phyloP scores from a whole-genome alignment of 495 filamentous ascomycete genomes.

The Penicillium pancosmium region DNA sequence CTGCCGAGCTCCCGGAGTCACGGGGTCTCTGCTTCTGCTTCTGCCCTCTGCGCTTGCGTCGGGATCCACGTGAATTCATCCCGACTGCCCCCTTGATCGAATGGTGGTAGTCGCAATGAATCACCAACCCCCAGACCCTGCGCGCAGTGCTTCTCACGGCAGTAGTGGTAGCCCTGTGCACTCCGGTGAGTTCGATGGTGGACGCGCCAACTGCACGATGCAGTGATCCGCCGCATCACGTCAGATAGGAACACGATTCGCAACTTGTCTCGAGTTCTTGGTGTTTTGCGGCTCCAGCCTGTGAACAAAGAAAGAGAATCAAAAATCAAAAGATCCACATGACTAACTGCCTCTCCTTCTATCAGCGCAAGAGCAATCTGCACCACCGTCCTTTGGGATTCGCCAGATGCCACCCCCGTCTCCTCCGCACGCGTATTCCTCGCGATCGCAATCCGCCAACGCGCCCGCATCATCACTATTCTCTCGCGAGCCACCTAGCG shows the following conservation, averaged over 20 bases:
- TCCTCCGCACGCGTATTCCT: constrained; percentile 56
- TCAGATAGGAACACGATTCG: constrained; percentile 1
- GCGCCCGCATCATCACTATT: constrained; percentile 48
- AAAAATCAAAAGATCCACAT: not conserved
- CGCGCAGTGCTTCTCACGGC: constrained; percentile 40
- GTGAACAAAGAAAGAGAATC: not conserved
- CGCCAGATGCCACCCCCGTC: constrained; percentile 65
- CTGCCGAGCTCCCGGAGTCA: constrained; percentile 44
- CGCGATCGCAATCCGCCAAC: constrained; percentile 45
- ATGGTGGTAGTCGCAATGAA: constrained; percentile 30
- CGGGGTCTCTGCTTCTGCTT: constrained; percentile 33
- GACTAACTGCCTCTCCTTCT: not conserved
- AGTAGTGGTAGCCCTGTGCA: constrained; percentile 40
- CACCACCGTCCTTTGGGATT: constrained; percentile 50
- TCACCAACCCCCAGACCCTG: constrained; percentile 30
- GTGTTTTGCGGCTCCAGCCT: not conserved
- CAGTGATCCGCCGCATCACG: constrained; percentile 8
- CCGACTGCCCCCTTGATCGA: constrained; percentile 18
- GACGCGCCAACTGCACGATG: constrained; percentile 14
- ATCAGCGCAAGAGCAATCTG: constrained; percentile 36
- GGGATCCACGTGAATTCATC: constrained; percentile 10
- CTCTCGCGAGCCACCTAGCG: constrained; percentile 54
- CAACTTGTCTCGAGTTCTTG: not conserved
- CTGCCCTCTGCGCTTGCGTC: not conserved
- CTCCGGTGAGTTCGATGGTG: constrained; percentile 37